Evolutionary conservation across 257 asterid genomes (phyloP), one percentile per base, ranked within the genome.

Genomic region (Solanum bulbocastanum): DNA sequence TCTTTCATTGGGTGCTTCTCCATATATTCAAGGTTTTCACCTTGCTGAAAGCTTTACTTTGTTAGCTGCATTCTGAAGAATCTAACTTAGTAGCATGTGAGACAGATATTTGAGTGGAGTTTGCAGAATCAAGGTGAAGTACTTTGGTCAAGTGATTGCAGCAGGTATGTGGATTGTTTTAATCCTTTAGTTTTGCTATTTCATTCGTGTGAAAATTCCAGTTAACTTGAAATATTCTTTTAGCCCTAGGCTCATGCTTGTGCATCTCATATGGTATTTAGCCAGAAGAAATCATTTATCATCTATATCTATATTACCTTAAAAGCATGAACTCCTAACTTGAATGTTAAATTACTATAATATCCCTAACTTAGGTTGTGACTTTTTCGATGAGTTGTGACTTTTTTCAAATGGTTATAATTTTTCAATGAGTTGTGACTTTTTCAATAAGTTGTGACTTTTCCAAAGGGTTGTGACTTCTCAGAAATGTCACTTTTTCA

Each of bases 121-220:
- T 92, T 97, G 94, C 99, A 97, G 86, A 97, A 94, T 92, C 99
- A 97, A 95, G 99, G 98, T 42, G 91, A 95, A 90, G 88, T 97
- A 87, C 90, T 93, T 86, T 97, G 99, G 99, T 96, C 98, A 75
- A 92, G 93, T 89, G 94, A 94, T 87, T 94, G 97, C 90, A 93
- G 94, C 98, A 93, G 97, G 98, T 96, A 87, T 16, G 86, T 83
- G 86, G n/a, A 35, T 49, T 52, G 39, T 69, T 65, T 56, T 86
- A 37, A 52, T 49, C 87, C 82, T 52, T 84, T 32, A 58, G 83
- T 36, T 85, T 85, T 72, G 35, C n/a, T 18, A 79, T 78, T 33
- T 81, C 68, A 30, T 81, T 81, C 27, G 85, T 44, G n/a, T 81
- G 42, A 27, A 32, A 46, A 81, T 81, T 81, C 65, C 42, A 46